Conservation (phyloP, 331 rosid genomes). For the Quercus tomentella region DNA sequence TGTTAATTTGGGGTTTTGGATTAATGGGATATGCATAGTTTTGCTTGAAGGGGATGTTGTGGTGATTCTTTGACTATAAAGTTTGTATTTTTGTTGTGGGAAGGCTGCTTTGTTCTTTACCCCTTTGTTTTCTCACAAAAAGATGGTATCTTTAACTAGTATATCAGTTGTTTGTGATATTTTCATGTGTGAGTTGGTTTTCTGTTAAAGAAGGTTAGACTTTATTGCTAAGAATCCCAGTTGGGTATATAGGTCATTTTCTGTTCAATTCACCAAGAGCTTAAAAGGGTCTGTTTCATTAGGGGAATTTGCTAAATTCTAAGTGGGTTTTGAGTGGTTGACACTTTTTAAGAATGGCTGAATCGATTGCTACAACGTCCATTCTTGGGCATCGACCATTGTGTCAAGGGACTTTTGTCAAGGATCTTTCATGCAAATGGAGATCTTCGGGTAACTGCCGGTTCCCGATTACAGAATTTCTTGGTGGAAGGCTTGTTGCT, state of each 20-base stretch:
- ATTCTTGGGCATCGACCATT: slow-evolving; percentile 61
- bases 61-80: slow-evolving; percentile 20
- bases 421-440: slow-evolving; percentile 49
- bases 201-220: not conserved
- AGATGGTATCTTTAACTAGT: slow-evolving; percentile 3
- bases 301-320: slow-evolving; percentile 8
- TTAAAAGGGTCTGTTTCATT: slow-evolving; percentile 19
- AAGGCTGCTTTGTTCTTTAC: slow-evolving; percentile 10
- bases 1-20: slow-evolving; percentile 22
- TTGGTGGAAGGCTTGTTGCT: slow-evolving; percentile 46
- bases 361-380: slow-evolving; percentile 81
- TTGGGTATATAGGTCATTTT: slow-evolving; percentile 3
- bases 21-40: slow-evolving; percentile 29
- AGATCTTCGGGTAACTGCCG: slow-evolving; percentile 28
- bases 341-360: slow-evolving; percentile 48
- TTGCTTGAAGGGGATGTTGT: slow-evolving; percentile 25
- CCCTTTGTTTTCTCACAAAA: not conserved
- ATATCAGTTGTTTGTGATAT: not conserved
- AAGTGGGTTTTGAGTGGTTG: slow-evolving; percentile 22
- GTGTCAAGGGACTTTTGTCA: slow-evolving; percentile 40
- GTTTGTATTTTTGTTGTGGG: slow-evolving; percentile 7
- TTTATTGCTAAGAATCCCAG: slow-evolving; percentile 1
- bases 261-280: slow-evolving; percentile 13
- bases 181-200: not conserved
- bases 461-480: slow-evolving; percentile 36